Evolutionary conservation across 2,329 filamentous ascomycete species (phyloP), one percentile per base, ranked within the genome.

Genomic region (Aspergillus unguis): DNA sequence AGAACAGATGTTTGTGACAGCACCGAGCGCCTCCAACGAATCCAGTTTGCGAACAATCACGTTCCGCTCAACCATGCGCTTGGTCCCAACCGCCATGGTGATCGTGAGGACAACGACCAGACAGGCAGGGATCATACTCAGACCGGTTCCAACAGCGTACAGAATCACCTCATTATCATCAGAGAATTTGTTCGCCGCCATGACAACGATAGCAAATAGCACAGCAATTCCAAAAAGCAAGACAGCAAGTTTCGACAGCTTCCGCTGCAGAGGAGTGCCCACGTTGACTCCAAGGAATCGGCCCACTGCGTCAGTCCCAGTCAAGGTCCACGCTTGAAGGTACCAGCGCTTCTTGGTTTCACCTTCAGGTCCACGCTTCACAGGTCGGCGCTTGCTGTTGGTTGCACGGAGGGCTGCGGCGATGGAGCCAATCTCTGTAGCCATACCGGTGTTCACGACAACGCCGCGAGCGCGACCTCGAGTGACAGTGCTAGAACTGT

Each of bases 251-350:
- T 82, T 82, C 41, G 85, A 86, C 11, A 89, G 75, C 63, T 86
- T 87, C 59, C 80, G 79, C 67, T 88, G 85, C n/a, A 89, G 75
- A 3, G 86, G 86, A 10, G 86, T 88, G 41, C 86, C 86, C 8
- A 86, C 80, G 50, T 82, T 85, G 52, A 88, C 79, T 47, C 86
- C 85, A 5, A 88, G 75, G 64, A 89, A 86, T 32, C 78, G 76
- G 3, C 82, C 83, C 50, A 85, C 69, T 4, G 79, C 80, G 64
- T 86, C 82, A 10, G 75, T 77, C 36, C 78, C 67, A 3, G 82
- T 85, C 52, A 80, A 66, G 23, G 74, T 66, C 69, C 75, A 79
- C 3, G 77, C 77, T 61, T 80, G 71, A 8, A 76, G 65, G 50
- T 83, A 81, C 61, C 79, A 79, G 47, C 78, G 74, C 53, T 82